A percentile compares a stretch with the other conserved stretches of the same genome.
Conservation (phyloP, 1,284 basidiomycete species). For the Chiua sp. region DNA sequence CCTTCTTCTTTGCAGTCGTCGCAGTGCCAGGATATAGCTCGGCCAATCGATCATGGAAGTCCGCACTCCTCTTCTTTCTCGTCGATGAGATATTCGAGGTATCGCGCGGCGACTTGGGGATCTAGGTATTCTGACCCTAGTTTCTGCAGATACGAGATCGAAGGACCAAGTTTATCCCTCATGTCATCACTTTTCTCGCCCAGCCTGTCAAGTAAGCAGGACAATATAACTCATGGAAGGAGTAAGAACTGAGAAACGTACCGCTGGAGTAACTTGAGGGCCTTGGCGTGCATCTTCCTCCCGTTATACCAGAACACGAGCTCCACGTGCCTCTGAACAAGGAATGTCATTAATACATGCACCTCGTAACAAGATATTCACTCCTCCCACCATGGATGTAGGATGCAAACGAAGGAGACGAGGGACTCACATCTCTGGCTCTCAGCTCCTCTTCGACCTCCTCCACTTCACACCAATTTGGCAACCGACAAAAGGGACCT, state of each 20-base stretch:
- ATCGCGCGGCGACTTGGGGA: slow-evolving; percentile 70
- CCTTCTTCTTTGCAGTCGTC: slow-evolving; percentile 54
- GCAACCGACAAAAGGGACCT: slow-evolving; percentile 87
- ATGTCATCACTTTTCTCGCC: slow-evolving; percentile 81
- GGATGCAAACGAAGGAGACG: background rate
- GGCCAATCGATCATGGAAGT: slow-evolving; percentile 88
- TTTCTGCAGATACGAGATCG: slow-evolving; percentile 91
- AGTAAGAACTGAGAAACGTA: slow-evolving; percentile 33
- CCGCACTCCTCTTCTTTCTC: slow-evolving; percentile 67
- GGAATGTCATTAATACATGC: slow-evolving; percentile 1
- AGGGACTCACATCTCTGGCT: slow-evolving; percentile 69
- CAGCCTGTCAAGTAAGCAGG: slow-evolving; percentile 52
- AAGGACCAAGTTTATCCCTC: slow-evolving; percentile 83
- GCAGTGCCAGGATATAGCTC: slow-evolving; percentile 83
- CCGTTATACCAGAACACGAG: slow-evolving; percentile 93
- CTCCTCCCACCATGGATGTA: background rate
- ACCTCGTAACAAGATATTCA: background rate
- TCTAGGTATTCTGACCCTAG: slow-evolving; percentile 82
- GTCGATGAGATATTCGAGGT: slow-evolving; percentile 88
- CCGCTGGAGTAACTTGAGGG: slow-evolving; percentile 83
- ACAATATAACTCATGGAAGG: background rate
- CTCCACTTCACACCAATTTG: slow-evolving; percentile 97
- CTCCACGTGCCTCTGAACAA: slow-evolving; percentile 83
- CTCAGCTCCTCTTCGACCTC: slow-evolving; percentile 92
- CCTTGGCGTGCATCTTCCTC: slow-evolving; percentile 94